Evolutionary conservation across 2,329 filamentous ascomycete species (phyloP).

Genomic region (Botrytis squamosa): DNA sequence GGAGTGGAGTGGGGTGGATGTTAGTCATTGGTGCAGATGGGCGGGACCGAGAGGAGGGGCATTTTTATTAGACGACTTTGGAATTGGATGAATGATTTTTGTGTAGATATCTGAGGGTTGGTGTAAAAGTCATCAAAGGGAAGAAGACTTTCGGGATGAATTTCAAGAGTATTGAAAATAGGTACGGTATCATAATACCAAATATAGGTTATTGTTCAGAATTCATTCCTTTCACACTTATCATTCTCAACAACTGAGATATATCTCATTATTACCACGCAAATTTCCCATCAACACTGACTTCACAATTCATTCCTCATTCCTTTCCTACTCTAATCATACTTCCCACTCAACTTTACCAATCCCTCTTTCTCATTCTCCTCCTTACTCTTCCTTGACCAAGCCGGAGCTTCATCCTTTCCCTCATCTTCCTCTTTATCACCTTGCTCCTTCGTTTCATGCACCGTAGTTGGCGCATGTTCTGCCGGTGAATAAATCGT

Average conservation of each 20-base stretch:
- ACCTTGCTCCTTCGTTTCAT: constrained; percentile 62
- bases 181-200: background rate
- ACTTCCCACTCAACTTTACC: constrained; percentile 46
- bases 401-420: constrained; percentile 59
- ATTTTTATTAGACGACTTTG: background rate
- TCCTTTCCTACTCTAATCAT: constrained; percentile 27
- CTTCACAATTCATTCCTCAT: background rate
- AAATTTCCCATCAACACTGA: background rate
- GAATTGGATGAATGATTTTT: background rate
- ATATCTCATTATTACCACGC: background rate
- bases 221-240: background rate
- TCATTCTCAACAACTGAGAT: background rate
- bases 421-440: constrained; percentile 62
- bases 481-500: constrained; percentile 64
- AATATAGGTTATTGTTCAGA: background rate
- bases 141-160: background rate
- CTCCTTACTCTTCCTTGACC: constrained; percentile 55
- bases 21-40: background rate
- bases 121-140: background rate
- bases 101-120: background rate
- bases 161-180: background rate
- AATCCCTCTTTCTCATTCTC: constrained; percentile 57
- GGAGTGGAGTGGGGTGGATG: background rate
- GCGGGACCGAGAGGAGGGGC: background rate
- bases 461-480: constrained; percentile 58